phyloP scores from a whole-genome alignment of 495 filamentous ascomycete genomes.

The Lindgomyces ingoldianus region DNA sequence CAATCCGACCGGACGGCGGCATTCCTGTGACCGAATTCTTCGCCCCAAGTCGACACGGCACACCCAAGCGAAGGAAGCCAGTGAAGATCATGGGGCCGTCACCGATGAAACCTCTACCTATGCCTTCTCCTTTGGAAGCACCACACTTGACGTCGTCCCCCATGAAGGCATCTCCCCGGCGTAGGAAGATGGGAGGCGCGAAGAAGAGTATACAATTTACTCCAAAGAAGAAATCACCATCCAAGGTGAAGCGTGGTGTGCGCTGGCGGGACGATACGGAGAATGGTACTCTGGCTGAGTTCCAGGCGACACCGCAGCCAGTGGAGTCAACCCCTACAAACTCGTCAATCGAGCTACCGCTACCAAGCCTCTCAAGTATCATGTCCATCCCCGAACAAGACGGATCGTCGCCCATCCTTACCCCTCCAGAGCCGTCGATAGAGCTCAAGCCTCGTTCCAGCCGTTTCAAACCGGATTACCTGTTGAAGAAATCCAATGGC shows the following conservation, averaged over 20 bases:
- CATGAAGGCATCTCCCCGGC: slow-evolving; percentile 74
- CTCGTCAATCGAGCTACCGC: slow-evolving; percentile 50
- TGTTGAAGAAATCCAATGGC: slow-evolving; percentile 70
- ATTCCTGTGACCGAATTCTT: slow-evolving; percentile 63
- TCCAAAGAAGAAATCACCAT: slow-evolving; percentile 72
- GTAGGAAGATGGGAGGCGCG: slow-evolving; percentile 65
- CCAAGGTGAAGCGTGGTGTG: slow-evolving; percentile 71
- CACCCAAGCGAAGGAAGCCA: slow-evolving; percentile 74
- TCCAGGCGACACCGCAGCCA: slow-evolving; percentile 81
- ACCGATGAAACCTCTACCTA: slow-evolving; percentile 36
- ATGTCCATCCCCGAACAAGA: slow-evolving; percentile 36
- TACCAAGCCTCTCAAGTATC: slow-evolving; percentile 25
- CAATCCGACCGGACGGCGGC: slow-evolving; percentile 87
- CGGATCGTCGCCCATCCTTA: slow-evolving; percentile 60
- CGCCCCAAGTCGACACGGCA: slow-evolving; percentile 67
- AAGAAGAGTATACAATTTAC: slow-evolving; percentile 83
- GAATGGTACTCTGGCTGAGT: slow-evolving; percentile 77
- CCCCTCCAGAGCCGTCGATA: slow-evolving; percentile 52
- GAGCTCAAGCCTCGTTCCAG: slow-evolving; percentile 56
- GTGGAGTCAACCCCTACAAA: slow-evolving; percentile 53
- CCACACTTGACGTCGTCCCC: slow-evolving; percentile 54
- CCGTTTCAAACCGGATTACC: slow-evolving; percentile 87
- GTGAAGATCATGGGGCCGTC: slow-evolving; percentile 44
- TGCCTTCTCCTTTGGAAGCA: slow-evolving; percentile 36
- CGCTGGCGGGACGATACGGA: slow-evolving; percentile 93